A percentile compares a stretch with the other conserved stretches of the same genome.
These are phyloP conservation scores for Trichoderma aggressivum DNA, from an alignment of 2,329 filamentous ascomycete species.

Conservation along the genomic window DNA sequence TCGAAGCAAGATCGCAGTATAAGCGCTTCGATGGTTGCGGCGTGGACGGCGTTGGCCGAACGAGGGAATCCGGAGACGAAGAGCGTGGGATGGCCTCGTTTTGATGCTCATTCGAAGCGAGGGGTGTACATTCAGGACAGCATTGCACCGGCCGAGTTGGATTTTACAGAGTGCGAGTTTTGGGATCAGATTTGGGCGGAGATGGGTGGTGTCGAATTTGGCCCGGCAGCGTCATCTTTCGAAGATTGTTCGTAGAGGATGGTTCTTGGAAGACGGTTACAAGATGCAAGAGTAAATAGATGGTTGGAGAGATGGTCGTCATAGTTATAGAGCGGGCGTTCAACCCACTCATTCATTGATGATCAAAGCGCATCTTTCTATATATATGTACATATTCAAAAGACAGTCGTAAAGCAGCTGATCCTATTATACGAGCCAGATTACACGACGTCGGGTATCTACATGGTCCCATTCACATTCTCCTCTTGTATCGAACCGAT, in stretches of 20 bases:
- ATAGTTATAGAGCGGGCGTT: background rate
- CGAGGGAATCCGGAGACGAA: background rate
- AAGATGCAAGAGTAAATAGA: background rate
- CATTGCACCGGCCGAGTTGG: background rate
- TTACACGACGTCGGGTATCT: conserved; percentile 12
- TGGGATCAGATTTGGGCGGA: background rate
- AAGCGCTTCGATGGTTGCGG: background rate
- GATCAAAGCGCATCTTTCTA: background rate
- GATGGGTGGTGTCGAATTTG: background rate
- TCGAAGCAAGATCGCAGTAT: background rate
- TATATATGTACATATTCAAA: background rate
- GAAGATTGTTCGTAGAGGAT: too few species aligned
- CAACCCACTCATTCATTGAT: background rate
- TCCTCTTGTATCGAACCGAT: background rate
- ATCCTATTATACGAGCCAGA: background rate
- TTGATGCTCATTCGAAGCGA: background rate
- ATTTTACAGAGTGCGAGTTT: background rate
- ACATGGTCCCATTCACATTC: background rate
- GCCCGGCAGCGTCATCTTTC: background rate
- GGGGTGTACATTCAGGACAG: background rate
- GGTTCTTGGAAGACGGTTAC: background rate
- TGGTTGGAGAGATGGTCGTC: background rate
- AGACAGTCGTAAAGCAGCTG: background rate
- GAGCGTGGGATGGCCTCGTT: background rate
- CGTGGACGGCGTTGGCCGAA: background rate